phyloP scores from a whole-genome alignment of 202 grass and related monocot species.

The Saccharum hybrid region DNA sequence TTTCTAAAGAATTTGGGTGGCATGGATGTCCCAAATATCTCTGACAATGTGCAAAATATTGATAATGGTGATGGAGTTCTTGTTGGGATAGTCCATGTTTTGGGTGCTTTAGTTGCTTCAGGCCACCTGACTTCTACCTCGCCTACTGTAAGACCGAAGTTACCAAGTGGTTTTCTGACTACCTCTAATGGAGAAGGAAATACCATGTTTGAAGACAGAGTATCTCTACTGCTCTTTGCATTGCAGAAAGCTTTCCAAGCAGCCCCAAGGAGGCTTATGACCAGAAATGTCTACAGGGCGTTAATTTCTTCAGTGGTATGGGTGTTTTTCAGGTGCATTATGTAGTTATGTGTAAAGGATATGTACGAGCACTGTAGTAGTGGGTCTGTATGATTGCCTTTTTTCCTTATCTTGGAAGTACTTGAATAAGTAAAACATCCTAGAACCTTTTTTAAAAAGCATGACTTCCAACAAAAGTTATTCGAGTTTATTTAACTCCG shows the following conservation, averaged over 20 bases:
- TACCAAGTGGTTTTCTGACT: slow-evolving; percentile 54
- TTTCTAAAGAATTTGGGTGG: slow-evolving; percentile 87
- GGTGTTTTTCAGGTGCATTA: slow-evolving; percentile 37
- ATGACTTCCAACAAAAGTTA: slow-evolving; percentile 18
- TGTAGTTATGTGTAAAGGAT: slow-evolving; percentile 37
- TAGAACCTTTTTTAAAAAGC: slow-evolving; percentile 35
- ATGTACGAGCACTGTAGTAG: slow-evolving; percentile 26
- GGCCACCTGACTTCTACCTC: slow-evolving; percentile 77
- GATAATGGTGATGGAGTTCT: slow-evolving; percentile 89
- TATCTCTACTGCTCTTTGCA: slow-evolving; percentile 85
- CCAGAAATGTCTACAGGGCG: slow-evolving; percentile 84
- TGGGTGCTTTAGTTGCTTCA: slow-evolving; percentile 88
- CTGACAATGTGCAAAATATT: slow-evolving; percentile 84
- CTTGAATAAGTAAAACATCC: slow-evolving; percentile 34
- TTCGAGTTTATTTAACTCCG: slow-evolving; percentile 28
- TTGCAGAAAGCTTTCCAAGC: slow-evolving; percentile 96
- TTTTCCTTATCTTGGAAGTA: slow-evolving; percentile 31
- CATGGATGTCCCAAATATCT: slow-evolving; percentile 76
- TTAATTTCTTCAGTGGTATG: slow-evolving; percentile 92
- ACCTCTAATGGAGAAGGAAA: slow-evolving; percentile 75
- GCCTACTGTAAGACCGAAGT: slow-evolving; percentile 50
- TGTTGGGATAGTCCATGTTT: slow-evolving; percentile 93
- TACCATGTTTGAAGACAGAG: slow-evolving; percentile 83
- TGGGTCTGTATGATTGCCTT: slow-evolving; percentile 24
- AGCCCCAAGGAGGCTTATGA: slow-evolving; percentile 85